Base-by-base conservation (phyloP, 2,329 filamentous ascomycete species). In the Aspergillus carbonarius region DNA sequence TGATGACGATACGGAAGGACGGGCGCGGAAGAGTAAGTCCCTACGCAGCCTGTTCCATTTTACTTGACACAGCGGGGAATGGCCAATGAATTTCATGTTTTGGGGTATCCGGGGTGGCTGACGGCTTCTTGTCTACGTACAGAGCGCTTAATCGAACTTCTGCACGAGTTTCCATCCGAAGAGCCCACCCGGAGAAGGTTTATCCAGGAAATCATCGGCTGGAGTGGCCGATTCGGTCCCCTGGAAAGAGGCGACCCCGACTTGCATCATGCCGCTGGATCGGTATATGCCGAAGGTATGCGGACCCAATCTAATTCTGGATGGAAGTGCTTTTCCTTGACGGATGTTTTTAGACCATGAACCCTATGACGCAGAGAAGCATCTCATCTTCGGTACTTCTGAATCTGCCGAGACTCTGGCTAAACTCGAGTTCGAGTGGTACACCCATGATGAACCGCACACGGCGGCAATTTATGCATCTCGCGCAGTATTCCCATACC, bases 151-250 rank as follows among this genome's bases (percentile, higher is more conserved):
- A 79, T 98, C 69, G 88, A 88, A 18, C 84, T 96, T 50, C 77
- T 99, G 71, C 84, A 91, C 55, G 83, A 92, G 37, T 98, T 99
- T 68, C 86, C 89, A 13, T 79, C 84, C 25, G 87, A 89, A 54
- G 95, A 99, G 78, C 93, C 93, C 3, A 96, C 90, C 56, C 85
- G 93, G 71, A 98, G 96, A 85, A 91, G 91, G 77, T 96, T 93
- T 71, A 89, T 98, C 42, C 86, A 85, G 23, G 93, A 96, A 73
- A 89, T 93, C 72, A 87, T 97, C 66, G 84, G 83, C 55, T 99
- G 95, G 95, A 96, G 92, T 58, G 83, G 86, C 56, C 93, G 90
- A 73, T 89, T 86, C 70, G 92, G 93, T 66, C 90, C 95, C 47
- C 91, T 90, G 73, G 93, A 95, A 49, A 90, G 92, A 52, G 95